Evolutionary conservation across 345 rosid genomes (phyloP).

Genomic region (Durio zibethinus): DNA sequence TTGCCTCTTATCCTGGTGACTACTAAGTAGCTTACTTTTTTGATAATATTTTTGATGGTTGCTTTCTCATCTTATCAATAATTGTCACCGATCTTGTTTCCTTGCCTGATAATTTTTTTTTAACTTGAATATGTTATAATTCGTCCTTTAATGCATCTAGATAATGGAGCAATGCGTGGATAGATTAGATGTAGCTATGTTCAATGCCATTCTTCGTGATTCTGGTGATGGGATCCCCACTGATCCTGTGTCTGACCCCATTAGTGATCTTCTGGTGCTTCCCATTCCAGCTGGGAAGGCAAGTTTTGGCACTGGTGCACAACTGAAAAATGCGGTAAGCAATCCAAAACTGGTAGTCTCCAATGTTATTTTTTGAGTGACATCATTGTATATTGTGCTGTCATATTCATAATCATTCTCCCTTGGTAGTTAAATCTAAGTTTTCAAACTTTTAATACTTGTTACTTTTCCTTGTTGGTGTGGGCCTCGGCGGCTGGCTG

Average conservation of each 20-base stretch:
- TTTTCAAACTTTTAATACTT: background rate
- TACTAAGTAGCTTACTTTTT: background rate
- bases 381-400: background rate
- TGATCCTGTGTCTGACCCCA: conserved; percentile 94
- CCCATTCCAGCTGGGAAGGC: conserved; percentile 77
- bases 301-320: conserved; percentile 93
- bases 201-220: conserved; percentile 96
- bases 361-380: background rate
- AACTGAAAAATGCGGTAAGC: conserved; percentile 73
- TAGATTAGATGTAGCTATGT: conserved; percentile 92
- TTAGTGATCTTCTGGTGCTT: conserved; percentile 68
- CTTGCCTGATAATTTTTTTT: background rate
- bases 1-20: background rate
- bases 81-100: background rate
- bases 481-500: too few relatives aligned
- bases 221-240: conserved; percentile 79
- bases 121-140: conserved; percentile 2
- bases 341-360: conserved; percentile 3
- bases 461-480: background rate
- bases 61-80: background rate
- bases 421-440: background rate
- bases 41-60: background rate
- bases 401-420: background rate
- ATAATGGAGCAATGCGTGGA: conserved; percentile 96
- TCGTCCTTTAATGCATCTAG: conserved; percentile 30